phyloP scores from a whole-genome alignment of 306 rosid genomes.

The Astragalus glycyphyllos region DNA sequence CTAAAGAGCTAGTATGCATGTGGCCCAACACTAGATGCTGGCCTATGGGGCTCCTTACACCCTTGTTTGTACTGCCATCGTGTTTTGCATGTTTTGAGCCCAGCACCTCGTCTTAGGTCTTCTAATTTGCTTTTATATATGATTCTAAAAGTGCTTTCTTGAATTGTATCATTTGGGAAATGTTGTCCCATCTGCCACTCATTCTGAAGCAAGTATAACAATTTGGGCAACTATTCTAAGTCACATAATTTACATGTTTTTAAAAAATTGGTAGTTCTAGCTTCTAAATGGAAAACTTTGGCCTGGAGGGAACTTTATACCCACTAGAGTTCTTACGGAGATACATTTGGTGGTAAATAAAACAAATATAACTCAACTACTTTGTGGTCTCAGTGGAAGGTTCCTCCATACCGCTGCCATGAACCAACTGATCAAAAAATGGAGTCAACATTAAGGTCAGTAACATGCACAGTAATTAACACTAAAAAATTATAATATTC shows the following conservation, averaged over 20 bases:
- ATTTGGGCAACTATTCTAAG: constrained; percentile 22
- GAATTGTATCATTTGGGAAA: too few relatives aligned
- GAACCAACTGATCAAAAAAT: constrained; percentile 66
- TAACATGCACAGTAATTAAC: constrained; percentile 27
- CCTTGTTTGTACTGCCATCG: too few relatives aligned
- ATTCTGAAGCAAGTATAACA: constrained; percentile 4
- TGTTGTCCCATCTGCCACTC: background rate
- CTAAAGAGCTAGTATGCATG: too few relatives aligned
- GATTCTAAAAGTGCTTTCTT: too few relatives aligned
- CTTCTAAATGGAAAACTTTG: constrained; percentile 12
- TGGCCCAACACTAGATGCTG: too few relatives aligned
- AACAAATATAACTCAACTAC: constrained; percentile 31
- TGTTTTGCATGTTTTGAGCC: too few relatives aligned
- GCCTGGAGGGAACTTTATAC: constrained; percentile 31
- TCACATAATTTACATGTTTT: constrained; percentile 37
- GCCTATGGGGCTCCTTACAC: too few relatives aligned
- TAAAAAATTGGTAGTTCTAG: constrained; percentile 15
- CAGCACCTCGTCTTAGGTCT: too few relatives aligned
- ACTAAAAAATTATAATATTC: background rate
- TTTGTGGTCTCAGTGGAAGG: constrained; percentile 49
- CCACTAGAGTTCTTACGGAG: background rate
- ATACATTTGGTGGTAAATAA: constrained; percentile 11
- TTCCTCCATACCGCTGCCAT: constrained; percentile 62
- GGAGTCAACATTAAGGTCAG: constrained; percentile 10
- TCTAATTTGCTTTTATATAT: too few relatives aligned